Evolutionary conservation across 2,329 filamentous ascomycete species (phyloP), one percentile per base, ranked within the genome.

Genomic region (Cytospora piceicola): DNA sequence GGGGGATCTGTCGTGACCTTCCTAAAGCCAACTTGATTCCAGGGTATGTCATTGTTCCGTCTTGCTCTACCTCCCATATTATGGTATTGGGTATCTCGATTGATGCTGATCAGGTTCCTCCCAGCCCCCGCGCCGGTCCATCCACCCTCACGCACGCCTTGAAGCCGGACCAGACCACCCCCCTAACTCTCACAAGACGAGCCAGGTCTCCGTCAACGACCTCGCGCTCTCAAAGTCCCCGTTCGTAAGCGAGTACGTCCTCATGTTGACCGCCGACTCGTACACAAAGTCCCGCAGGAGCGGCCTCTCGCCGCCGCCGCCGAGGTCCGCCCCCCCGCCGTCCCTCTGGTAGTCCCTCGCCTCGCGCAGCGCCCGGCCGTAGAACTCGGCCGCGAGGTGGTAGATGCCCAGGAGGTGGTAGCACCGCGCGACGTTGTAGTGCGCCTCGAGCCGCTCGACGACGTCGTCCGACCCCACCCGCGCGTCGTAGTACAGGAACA

Each of bases 381-480:
- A 98, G 62, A 87, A 90, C 27, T 88, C 83, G 5, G 91, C 79
- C 0, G 93, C 93, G 32, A 96, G 78, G 73, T 92, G 88, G 24
- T 85, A 82, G 65, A 96, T 79, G 0, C 92, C 91, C 14, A 96
- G 80, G 65, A 89, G 82, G 75, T 95, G 91, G 80, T 91, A 95
- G 30, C 88, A 85, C 27, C 92, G 82, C 1, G 85, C 93, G 57
- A 93, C 82, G 72, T 96, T 96, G 78, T 90, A 96, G 73, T 92
- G 89, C 9, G 91, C 91, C 77, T 96, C 93, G 73, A 92, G 90
- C 58, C 82, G 77, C 71, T 89, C 75, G 67, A 80, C 77, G 67
- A 76, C 64, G 49, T 69, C 39, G 1, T 49, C 64, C 0, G 52
- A 74, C 11, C 72, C 71, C 3, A 78, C 79, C 30, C 90, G 83